A percentile compares a stretch with the other conserved stretches of the same genome.
Evolutionary conservation across 495 filamentous ascomycete genomes (phyloP).

Genomic region (Aspergillus avenaceus): DNA sequence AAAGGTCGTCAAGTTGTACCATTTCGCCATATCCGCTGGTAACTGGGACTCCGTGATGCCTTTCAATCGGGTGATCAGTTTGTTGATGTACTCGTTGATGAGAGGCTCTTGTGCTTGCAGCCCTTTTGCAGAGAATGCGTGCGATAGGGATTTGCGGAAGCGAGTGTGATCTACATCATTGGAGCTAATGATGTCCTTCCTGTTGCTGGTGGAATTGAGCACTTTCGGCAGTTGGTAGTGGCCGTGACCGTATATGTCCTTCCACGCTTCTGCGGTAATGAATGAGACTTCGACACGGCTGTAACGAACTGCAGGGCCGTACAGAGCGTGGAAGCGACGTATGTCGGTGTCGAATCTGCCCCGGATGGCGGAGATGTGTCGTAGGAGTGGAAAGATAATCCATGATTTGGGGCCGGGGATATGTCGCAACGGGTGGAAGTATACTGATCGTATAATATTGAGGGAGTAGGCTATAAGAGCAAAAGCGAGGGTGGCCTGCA

Average conservation of each 20-base stretch:
- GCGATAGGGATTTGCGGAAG: slow-evolving; percentile 29
- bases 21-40: slow-evolving; percentile 33
- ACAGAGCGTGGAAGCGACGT: not conserved
- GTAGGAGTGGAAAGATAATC: slow-evolving; percentile 3
- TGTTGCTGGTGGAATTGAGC: not conserved
- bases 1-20: slow-evolving; percentile 56
- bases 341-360: not conserved
- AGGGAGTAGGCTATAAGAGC: too few species aligned
- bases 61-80: slow-evolving; percentile 38
- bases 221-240: not conserved
- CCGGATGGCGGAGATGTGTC: not conserved
- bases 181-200: slow-evolving; percentile 12
- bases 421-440: not conserved
- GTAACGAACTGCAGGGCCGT: slow-evolving; percentile 43
- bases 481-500: too few species aligned
- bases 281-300: slow-evolving; percentile 51
- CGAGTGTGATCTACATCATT: slow-evolving; percentile 24
- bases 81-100: slow-evolving; percentile 44
- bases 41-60: slow-evolving; percentile 9
- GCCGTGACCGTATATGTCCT: slow-evolving; percentile 20
- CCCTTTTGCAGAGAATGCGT: slow-evolving; percentile 49
- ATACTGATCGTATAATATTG: too few species aligned
- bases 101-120: slow-evolving; percentile 47
- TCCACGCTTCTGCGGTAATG: slow-evolving; percentile 45
- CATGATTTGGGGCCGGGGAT: slow-evolving; percentile 9